A percentile compares a stretch with the other conserved stretches of the same genome.
These are phyloP conservation scores for Coemansia aciculifera DNA, from an alignment of 192 early-diverging fungal genomes.

Conservation along the genomic window DNA sequence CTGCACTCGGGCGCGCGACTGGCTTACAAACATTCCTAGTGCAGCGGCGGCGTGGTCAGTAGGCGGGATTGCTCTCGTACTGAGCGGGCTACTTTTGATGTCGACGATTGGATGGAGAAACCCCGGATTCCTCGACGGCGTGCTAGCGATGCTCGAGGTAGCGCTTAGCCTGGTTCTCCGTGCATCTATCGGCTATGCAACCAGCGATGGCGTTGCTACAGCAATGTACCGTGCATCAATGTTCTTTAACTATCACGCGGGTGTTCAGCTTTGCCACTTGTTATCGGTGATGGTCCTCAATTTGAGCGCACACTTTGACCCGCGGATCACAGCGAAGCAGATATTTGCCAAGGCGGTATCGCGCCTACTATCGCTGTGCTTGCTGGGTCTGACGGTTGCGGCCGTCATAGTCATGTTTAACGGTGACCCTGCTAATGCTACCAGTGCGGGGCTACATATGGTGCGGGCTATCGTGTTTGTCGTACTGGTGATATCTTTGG, in stretches of 20 bases:
- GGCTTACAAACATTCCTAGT: constrained; percentile 26
- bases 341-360: background rate
- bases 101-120: constrained; percentile 8
- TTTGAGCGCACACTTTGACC: constrained; percentile 24
- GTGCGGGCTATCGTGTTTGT: constrained; percentile 18
- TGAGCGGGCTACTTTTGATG: constrained; percentile 1
- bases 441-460: constrained; percentile 11
- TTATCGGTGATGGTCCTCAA: constrained; percentile 4
- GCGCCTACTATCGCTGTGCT: constrained; percentile 16
- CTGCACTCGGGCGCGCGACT: constrained; percentile 20
- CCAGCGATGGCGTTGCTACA: background rate
- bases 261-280: constrained; percentile 15
- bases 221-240: constrained; percentile 28
- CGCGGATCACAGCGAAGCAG: background rate
- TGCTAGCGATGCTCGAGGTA: constrained; percentile 27
- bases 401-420: constrained; percentile 30
- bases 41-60: constrained; percentile 18
- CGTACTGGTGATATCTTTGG: background rate
- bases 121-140: constrained; percentile 22
- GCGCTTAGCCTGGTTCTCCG: constrained; percentile 23
- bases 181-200: constrained; percentile 9
- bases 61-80: constrained; percentile 10
- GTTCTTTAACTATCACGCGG: constrained; percentile 34
- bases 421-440: background rate
- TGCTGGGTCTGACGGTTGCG: constrained; percentile 8